Evolutionary conservation across 495 filamentous ascomycete species (phyloP).

Genomic region (Thozetella sp.): DNA sequence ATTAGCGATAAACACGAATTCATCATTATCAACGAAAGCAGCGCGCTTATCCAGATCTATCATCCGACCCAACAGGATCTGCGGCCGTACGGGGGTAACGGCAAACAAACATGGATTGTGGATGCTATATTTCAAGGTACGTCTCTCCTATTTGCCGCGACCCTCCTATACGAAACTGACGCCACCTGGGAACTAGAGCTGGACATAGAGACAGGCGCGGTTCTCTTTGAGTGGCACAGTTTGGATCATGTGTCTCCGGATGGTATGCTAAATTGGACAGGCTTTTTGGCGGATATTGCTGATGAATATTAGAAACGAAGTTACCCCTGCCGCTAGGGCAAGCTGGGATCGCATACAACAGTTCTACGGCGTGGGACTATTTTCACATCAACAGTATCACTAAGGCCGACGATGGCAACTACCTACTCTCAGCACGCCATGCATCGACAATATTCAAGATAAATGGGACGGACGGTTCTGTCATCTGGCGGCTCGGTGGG

Average conservation of each 20-base stretch:
- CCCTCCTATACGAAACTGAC: background rate
- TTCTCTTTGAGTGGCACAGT: conserved; percentile 24
- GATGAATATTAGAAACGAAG: background rate
- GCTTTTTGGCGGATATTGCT: background rate
- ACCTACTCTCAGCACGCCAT: conserved; percentile 54
- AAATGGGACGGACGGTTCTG: conserved; percentile 48
- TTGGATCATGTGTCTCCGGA: conserved; percentile 26
- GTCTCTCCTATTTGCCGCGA: background rate
- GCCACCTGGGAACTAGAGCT: conserved; percentile 7
- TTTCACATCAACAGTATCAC: conserved; percentile 62
- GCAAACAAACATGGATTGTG: conserved; percentile 44
- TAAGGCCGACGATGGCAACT: conserved; percentile 50
- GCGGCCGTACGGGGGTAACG: conserved; percentile 32
- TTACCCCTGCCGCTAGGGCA: background rate
- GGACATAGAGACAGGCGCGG: conserved; percentile 15
- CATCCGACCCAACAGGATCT: conserved; percentile 37
- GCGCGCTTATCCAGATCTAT: conserved; percentile 42
- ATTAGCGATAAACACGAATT: conserved; percentile 47
- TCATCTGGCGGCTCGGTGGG: conserved; percentile 54
- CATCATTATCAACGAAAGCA: conserved; percentile 39
- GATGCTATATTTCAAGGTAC: conserved; percentile 43
- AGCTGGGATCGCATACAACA: background rate
- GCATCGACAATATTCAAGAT: conserved; percentile 53
- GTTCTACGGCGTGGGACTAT: conserved; percentile 49
- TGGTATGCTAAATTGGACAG: conserved; percentile 15